Base-by-base conservation (phyloP, 352 stramenopile genomes). In the Lagenidium sp. region DNA sequence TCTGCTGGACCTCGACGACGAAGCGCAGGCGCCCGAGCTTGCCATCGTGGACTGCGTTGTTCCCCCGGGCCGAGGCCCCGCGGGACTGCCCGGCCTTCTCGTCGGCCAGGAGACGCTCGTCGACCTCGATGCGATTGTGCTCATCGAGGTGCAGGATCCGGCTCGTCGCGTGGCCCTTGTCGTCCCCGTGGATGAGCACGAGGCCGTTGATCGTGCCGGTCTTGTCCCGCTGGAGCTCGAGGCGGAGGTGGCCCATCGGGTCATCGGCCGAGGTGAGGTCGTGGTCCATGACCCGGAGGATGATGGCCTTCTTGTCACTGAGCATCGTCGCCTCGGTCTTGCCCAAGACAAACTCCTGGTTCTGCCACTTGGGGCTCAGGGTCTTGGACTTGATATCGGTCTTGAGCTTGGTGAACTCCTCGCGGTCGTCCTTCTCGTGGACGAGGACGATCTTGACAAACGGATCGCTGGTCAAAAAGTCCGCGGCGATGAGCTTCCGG, bases 351-450 rank as follows among this genome's bases (percentile, higher is more conserved):
- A 87, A 87, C 40, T 76, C 64, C 34, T 87, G 68, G 41, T 87
- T 87, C 11, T 63, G 49, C 75, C 75, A 87, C 38, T 70, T 82
- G 0, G 75, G 75, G 24, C 77, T 85, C 2, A 87, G 20, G 2
- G 75, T 85, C 25, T 57, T 83, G 35, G 68, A 46, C 44, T 82
- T 78, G 16, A 79, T 67, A 35, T 87, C 72, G 1, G 75, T 80
- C 40, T 87, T 87, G 36, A 80, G 43, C 35, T 63, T 63, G 3
- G 75, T 82, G 41, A 63, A 50, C 26, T 71, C 60, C 38, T 85
- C 75, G 34, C 71, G 70, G 12, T 63, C 58, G n/a, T 50, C 52
- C 19, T 60, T 63, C 26, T 76, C 50, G 23, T 57, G 49, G 21
- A 85, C 31, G 16, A 87, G 40, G 0, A 83, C 22, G 12, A 87